phyloP scores from a whole-genome alignment of 129 eudicot genomes.

The Chrysanthemum seticuspe region DNA sequence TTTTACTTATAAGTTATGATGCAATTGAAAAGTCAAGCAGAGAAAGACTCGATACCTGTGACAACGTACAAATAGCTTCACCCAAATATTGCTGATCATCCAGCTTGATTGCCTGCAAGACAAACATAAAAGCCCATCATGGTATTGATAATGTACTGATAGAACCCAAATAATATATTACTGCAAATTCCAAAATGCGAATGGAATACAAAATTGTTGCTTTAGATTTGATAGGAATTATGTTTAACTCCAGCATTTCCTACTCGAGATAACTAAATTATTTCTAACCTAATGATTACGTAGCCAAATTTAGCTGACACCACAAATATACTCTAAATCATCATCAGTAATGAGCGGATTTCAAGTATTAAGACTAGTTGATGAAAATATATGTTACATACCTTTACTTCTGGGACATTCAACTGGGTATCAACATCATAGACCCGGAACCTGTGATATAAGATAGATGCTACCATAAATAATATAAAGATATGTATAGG shows the following conservation, averaged over 20 bases:
- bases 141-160: not conserved
- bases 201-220: too few relatives aligned
- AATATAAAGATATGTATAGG: constrained; percentile 8
- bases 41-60: constrained; percentile 53
- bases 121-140: constrained; percentile 12
- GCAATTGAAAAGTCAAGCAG: constrained; percentile 5
- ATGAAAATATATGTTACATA: constrained; percentile 30
- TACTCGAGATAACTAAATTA: too few relatives aligned
- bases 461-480: constrained; percentile 8
- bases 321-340: constrained; percentile 3
- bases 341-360: constrained; percentile 13
- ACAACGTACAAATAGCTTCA: constrained; percentile 63
- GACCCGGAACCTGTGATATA: constrained; percentile 65
- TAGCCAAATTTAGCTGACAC: constrained; percentile 11
- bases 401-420: constrained; percentile 66
- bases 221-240: too few relatives aligned
- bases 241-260: too few relatives aligned
- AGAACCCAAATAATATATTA: too few relatives aligned
- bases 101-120: constrained; percentile 65
- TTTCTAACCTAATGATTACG: not conserved
- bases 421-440: constrained; percentile 86
- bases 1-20: not conserved
- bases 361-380: not conserved
- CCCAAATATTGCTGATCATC: constrained; percentile 94
- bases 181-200: too few relatives aligned